Evolutionary conservation across 331 rosid species (phyloP).

Genomic region (Malus hybrid): DNA sequence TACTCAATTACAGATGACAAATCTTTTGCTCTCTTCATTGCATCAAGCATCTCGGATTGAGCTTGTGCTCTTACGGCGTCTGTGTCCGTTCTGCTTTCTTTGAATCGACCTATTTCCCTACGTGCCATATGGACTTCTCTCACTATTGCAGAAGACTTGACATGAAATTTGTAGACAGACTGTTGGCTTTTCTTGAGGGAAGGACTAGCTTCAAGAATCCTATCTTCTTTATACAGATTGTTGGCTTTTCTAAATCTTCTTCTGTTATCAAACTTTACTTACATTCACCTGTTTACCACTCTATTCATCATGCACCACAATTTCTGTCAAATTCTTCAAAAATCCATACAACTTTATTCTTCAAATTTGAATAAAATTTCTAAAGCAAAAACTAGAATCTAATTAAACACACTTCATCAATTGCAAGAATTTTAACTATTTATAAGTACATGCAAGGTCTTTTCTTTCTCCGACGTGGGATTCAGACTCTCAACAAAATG

Average conservation of each 20-base stretch:
- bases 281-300: constrained; percentile 28
- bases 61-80: constrained; percentile 48
- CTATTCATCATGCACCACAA: background rate
- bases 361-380: background rate
- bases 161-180: background rate
- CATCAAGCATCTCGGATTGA: constrained; percentile 43
- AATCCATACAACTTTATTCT: background rate
- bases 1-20: constrained; percentile 40
- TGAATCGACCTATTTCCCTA: constrained; percentile 45
- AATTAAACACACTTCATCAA: background rate
- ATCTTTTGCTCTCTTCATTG: constrained; percentile 34
- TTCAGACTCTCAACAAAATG: background rate
- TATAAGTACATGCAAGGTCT: too few species aligned
- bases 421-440: too few species aligned
- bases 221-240: constrained; percentile 52
- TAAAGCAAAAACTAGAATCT: background rate
- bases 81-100: constrained; percentile 37
- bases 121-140: constrained; percentile 50
- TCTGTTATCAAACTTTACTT: constrained; percentile 22
- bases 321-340: background rate
- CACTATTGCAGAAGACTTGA: constrained; percentile 42
- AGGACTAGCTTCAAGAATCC: constrained; percentile 22
- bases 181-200: constrained; percentile 33
- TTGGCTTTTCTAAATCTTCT: constrained; percentile 43
- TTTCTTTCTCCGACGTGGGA: fast-evolving